Base-by-base conservation (phyloP, 2,329 filamentous ascomycete species). In the Aplosporella prunicola region DNA sequence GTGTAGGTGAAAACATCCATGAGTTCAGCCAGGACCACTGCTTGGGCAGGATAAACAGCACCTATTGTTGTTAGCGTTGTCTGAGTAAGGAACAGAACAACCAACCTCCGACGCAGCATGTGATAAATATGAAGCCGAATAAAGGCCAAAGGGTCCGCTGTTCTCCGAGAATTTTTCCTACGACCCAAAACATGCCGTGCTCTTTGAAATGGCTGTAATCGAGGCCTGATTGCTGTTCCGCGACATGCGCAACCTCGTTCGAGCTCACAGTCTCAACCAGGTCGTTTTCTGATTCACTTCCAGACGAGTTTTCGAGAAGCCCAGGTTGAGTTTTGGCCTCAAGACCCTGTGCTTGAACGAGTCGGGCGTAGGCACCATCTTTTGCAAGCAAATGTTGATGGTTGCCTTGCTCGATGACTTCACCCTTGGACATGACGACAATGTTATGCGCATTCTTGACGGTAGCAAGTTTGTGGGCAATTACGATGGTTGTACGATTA, bases 361-460 rank as follows among this genome's bases (percentile, higher is more conserved):
- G 57, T 2, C 48, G 48, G n/a, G 53, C 44, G 35, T 60, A 36
- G 9, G 33, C 33, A 5, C 76, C 78, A 45, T 74, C 65, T 42
- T 61, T 69, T 47, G 78, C 75, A 3, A 96, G 66, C 10, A 98
- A 71, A 10, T 82, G 71, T 42, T 89, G 76, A 56, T 96, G 91
- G 0, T 76, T 88, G 35, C 91, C 91, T 60, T 95, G 87, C 60
- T 98, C 91, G 10, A 93, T 71, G 43, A 96, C 93, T 13, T 71
- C 66, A 9, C 91, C 91, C 43, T 78, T 64, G 5, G 79, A 73
- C 80, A 98, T 89, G 45, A 95, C 88, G 8, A 96, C 85, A 47
- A 98, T 98, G 51, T 94, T 96, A 59, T 96, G 82, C 0, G 89
- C 88, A 46, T 87, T 79, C 60, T 79, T 87, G 65, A 98, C 94